Conservation (phyloP, 2,329 filamentous ascomycete genomes). For the Dichotomopilus funicola region DNA sequence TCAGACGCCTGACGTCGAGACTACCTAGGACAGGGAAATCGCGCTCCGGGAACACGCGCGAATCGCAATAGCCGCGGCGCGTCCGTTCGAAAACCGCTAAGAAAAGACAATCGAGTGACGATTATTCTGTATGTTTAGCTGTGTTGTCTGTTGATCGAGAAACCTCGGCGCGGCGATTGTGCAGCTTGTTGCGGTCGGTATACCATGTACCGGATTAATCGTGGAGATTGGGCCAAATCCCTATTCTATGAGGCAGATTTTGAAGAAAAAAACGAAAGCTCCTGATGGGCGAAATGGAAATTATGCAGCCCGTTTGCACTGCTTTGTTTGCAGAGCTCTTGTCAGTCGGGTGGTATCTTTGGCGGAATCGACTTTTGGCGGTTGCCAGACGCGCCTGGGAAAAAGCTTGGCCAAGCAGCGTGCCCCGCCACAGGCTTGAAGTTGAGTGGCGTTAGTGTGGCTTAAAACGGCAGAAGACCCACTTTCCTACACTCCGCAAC, state of each 20-base stretch:
- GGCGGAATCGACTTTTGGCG: slow-evolving; percentile 10
- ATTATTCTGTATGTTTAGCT: no score
- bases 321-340: not conserved
- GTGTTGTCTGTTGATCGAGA: no score
- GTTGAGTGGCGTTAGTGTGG: not conserved
- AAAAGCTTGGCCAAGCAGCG: slow-evolving; percentile 17
- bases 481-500: no score
- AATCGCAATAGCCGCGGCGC: no score
- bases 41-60: no score
- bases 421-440: not conserved
- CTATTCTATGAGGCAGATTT: no score
- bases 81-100: no score
- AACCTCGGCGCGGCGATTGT: no score
- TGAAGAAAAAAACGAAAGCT: not conserved
- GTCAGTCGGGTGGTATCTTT: not conserved
- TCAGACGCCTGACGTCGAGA: not conserved
- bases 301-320: not conserved
- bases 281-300: not conserved
- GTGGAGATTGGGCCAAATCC: slow-evolving; percentile 2
- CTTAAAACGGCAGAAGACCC: not conserved
- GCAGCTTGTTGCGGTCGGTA: no score
- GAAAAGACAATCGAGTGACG: no score
- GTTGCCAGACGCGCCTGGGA: slow-evolving; percentile 14
- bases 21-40: no score
- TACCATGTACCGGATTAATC: not conserved